Evolutionary conservation across 768 basidiomycete genomes (phyloP).

Genomic region (Kondoa subrosea): DNA sequence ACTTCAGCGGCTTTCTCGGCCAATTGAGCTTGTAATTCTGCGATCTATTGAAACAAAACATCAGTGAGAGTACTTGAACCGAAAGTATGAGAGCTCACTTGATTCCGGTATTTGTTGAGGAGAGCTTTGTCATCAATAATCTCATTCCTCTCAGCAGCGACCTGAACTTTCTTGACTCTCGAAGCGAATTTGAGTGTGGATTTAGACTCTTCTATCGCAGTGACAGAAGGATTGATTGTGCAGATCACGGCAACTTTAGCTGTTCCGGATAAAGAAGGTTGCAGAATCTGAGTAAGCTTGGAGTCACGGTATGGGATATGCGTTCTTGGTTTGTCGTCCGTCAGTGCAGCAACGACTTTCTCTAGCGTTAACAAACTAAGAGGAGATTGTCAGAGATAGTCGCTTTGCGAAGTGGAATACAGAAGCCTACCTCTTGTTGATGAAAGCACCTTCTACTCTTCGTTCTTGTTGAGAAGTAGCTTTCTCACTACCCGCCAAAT

Average conservation of each 20-base stretch:
- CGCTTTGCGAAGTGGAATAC: background rate
- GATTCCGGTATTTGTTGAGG: constrained; percentile 23
- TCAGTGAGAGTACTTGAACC: background rate
- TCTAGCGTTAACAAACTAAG: constrained; percentile 71
- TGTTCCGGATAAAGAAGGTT: constrained; percentile 85
- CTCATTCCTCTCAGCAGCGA: constrained; percentile 26
- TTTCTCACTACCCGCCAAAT: constrained; percentile 91
- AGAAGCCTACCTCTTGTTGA: constrained; percentile 53
- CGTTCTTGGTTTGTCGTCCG: constrained; percentile 63
- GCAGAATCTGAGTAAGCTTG: constrained; percentile 53
- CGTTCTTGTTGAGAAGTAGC: constrained; percentile 90
- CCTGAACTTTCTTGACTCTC: constrained; percentile 73
- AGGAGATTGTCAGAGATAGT: background rate
- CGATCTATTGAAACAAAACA: constrained; percentile 16
- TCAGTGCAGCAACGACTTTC: constrained; percentile 75
- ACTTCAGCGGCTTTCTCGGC: constrained; percentile 11
- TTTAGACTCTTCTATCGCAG: constrained; percentile 63
- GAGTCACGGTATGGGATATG: constrained; percentile 96
- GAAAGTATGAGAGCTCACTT: constrained; percentile 12
- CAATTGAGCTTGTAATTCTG: constrained; percentile 21
- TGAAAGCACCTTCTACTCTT: constrained; percentile 86
- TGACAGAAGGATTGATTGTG: constrained; percentile 72
- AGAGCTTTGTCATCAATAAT: constrained; percentile 28
- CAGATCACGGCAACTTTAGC: constrained; percentile 88
- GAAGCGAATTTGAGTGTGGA: constrained; percentile 88